These are phyloP conservation scores for Leishmania aethiopica DNA, from an alignment of 208 protist species.

Conservation along the genomic window DNA sequence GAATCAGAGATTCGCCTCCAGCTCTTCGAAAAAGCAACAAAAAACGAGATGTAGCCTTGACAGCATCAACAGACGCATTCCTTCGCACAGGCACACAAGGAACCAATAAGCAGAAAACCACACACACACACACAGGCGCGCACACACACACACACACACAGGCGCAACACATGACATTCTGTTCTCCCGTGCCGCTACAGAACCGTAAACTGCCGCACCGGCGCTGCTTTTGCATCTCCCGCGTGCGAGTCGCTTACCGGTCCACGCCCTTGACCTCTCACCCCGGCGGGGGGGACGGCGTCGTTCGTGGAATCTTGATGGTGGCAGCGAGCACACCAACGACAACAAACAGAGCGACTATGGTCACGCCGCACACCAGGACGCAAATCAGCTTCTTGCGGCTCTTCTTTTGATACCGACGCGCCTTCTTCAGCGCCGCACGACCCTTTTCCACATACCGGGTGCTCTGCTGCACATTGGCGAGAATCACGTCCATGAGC, in stretches of 20 bases:
- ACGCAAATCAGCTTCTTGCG: conserved; percentile 78
- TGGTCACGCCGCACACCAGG: conserved; percentile 42
- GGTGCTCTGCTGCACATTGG: conserved; percentile 67
- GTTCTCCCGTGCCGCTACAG: background rate
- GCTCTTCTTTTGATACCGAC: conserved; percentile 80
- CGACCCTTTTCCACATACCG: conserved; percentile 68
- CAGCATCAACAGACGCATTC: background rate
- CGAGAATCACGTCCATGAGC: conserved; percentile 81
- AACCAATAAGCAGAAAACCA: background rate
- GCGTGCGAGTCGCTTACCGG: background rate
- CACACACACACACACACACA: too few species aligned
- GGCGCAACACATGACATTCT: too few species aligned
- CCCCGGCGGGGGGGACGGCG: too few species aligned
- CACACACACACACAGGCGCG: too few species aligned
- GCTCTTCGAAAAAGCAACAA: background rate
- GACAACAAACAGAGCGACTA: conserved; percentile 58
- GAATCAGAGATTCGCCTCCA: background rate
- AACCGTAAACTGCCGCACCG: background rate
- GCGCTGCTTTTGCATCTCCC: background rate
- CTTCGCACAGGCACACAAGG: background rate
- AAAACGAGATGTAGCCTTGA: background rate
- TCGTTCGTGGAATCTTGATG: background rate
- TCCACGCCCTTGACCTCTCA: background rate
- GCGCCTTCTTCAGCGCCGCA: conserved; percentile 72
- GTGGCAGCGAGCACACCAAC: conserved; percentile 42